These are phyloP conservation scores for Meyerozyma guilliermondii DNA, from an alignment of 1,139 yeast species.

Conservation along the genomic window DNA sequence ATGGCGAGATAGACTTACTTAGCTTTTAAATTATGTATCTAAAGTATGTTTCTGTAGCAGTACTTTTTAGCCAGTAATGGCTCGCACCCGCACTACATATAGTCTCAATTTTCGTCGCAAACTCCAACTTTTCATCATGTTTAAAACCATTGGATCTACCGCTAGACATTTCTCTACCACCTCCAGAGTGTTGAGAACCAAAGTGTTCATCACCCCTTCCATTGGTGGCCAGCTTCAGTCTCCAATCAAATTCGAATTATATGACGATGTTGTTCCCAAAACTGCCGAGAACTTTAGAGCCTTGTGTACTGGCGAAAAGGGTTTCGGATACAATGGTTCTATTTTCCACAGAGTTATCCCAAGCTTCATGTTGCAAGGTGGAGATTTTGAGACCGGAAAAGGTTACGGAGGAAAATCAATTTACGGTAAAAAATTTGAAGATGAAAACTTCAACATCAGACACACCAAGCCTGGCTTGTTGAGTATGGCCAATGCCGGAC, in stretches of 20 bases:
- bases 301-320: conserved; percentile 94
- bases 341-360: conserved; percentile 44
- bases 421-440: conserved; percentile 33
- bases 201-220: conserved; percentile 17
- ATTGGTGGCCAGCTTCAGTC: conserved; percentile 5
- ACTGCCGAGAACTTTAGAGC: conserved; percentile 98
- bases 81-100: not conserved
- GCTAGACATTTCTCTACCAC: conserved; percentile 36
- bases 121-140: not conserved
- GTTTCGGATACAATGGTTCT: conserved; percentile 88
- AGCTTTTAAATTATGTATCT: conserved; percentile 24
- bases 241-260: conserved; percentile 55
- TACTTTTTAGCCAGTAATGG: too few relatives aligned
- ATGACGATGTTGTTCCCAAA: conserved; percentile 94
- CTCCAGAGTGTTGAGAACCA: conserved; percentile 26
- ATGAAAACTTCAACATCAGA: conserved; percentile 31
- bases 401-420: conserved; percentile 40
- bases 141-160: conserved; percentile 10
- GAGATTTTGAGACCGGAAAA: conserved; percentile 37
- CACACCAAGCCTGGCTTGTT: conserved; percentile 36
- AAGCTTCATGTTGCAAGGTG: conserved; percentile 42
- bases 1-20: conserved; percentile 38
- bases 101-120: not conserved
- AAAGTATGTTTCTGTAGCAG: not conserved
- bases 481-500: conserved; percentile 42